Percentiles rank a stretch among this genome's conserved stretches.
Evolutionary conservation across 192 early-diverging fungal genomes (phyloP).

Genomic region (Coemansia sp.): DNA sequence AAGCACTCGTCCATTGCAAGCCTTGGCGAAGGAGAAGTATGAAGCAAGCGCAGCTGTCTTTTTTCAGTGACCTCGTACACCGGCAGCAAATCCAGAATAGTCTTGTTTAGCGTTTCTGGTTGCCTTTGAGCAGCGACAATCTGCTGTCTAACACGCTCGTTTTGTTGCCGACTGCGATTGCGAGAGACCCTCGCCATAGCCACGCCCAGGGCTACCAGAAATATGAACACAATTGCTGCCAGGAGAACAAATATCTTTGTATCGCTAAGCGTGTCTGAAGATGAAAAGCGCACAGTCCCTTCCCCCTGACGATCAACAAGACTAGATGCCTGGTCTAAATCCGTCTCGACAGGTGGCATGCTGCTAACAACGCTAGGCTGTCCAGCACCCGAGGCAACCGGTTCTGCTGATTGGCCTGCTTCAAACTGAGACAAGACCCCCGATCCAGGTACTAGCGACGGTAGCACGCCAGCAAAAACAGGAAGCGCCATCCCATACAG

Average conservation of each 20-base stretch:
- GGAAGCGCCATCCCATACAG: background rate
- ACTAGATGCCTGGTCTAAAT: background rate
- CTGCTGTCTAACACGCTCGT: slow-evolving; percentile 24
- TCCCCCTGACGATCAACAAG: slow-evolving; percentile 8
- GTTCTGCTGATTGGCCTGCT: background rate
- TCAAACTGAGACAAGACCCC: background rate
- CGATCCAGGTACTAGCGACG: background rate
- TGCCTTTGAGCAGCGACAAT: slow-evolving; percentile 21
- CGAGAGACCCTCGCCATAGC: slow-evolving; percentile 54
- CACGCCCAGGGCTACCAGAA: slow-evolving; percentile 52
- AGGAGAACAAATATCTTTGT: slow-evolving; percentile 57
- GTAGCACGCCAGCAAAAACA: background rate
- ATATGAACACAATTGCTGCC: slow-evolving; percentile 53
- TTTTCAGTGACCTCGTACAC: slow-evolving; percentile 53
- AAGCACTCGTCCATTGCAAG: slow-evolving; percentile 28
- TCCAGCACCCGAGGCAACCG: no score
- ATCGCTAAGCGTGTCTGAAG: slow-evolving; percentile 51
- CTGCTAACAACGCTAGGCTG: background rate
- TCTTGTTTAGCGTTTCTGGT: slow-evolving; percentile 51
- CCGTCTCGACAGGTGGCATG: background rate
- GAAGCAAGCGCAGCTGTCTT: slow-evolving; percentile 36
- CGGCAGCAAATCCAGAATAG: slow-evolving; percentile 49
- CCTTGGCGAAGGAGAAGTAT: slow-evolving; percentile 13
- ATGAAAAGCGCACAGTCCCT: slow-evolving; percentile 3
- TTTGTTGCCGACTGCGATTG: slow-evolving; percentile 32